A percentile compares a stretch with the other conserved stretches of the same genome.
These are phyloP conservation scores for Madurella fahalii DNA, from an alignment of 2,329 filamentous ascomycete genomes.

Conservation along the genomic window DNA sequence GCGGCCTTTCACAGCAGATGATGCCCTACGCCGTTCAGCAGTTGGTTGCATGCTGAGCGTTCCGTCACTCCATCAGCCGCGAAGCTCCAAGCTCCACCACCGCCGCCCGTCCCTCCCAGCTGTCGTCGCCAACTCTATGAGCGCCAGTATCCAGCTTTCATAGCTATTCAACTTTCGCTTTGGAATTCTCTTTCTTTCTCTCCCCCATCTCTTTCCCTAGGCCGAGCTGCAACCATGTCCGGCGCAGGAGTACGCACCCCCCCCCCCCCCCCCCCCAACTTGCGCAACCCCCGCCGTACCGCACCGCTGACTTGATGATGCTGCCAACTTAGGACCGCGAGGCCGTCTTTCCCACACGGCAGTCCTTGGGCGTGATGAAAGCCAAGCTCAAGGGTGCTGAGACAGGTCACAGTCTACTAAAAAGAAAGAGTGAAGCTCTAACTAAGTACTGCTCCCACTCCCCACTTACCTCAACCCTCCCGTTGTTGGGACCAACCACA, in stretches of 20 bases:
- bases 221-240: constrained; percentile 32
- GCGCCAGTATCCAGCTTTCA: no score
- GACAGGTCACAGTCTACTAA: constrained; percentile 88
- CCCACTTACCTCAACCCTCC: background rate
- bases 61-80: constrained; percentile 2
- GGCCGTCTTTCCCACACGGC: constrained; percentile 94
- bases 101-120: no score
- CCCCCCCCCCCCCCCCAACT: no score
- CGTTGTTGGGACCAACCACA: background rate
- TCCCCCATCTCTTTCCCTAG: background rate
- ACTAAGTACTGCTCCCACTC: constrained; percentile 72
- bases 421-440: constrained; percentile 95
- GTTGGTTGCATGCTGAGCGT: constrained; percentile 7
- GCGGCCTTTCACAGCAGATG: background rate
- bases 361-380: constrained; percentile 96
- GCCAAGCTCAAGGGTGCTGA: constrained; percentile 92
- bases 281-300: constrained; percentile 18
- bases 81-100: constrained; percentile 21
- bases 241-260: constrained; percentile 36
- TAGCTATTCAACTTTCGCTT: no score
- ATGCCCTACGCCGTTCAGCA: background rate
- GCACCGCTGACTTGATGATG: constrained; percentile 11
- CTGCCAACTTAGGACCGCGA: constrained; percentile 68
- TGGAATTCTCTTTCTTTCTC: background rate
- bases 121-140: no score